Percentiles rank a stretch among this genome's conserved stretches.
Evolutionary conservation across 2,329 filamentous ascomycete species (phyloP).

Genomic region (Beauveria bassiana): DNA sequence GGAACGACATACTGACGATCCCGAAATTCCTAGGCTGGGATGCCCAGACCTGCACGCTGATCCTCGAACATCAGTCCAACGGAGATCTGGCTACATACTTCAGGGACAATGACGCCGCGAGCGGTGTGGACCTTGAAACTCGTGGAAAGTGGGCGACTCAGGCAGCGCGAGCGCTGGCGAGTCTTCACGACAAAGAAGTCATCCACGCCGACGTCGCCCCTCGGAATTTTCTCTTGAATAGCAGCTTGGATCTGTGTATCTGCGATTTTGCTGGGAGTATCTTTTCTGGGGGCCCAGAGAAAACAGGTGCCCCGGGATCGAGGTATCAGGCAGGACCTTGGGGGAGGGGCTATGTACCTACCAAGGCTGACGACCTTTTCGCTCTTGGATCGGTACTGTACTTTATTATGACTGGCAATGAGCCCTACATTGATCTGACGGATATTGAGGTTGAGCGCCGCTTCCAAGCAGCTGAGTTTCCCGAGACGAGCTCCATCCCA

Average conservation of each 20-base stretch:
- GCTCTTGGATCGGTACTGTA: slow-evolving; percentile 28
- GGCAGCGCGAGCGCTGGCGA: slow-evolving; percentile 24
- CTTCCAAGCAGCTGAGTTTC: not conserved
- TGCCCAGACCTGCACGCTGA: slow-evolving; percentile 17
- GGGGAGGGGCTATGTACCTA: slow-evolving; percentile 18
- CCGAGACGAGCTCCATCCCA: not conserved
- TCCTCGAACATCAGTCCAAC: slow-evolving; percentile 20
- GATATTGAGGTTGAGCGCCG: slow-evolving; percentile 21
- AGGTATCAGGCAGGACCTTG: slow-evolving; percentile 19
- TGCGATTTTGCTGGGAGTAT: slow-evolving; percentile 29
- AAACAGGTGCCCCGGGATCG: slow-evolving; percentile 15
- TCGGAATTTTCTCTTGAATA: slow-evolving; percentile 30
- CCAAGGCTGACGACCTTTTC: slow-evolving; percentile 23
- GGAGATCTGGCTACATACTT: slow-evolving; percentile 20
- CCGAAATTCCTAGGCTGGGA: slow-evolving; percentile 18
- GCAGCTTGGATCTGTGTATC: slow-evolving; percentile 26
- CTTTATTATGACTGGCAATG: slow-evolving; percentile 24
- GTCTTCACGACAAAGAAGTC: slow-evolving; percentile 28
- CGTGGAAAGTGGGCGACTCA: slow-evolving; percentile 24
- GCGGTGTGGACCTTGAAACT: slow-evolving; percentile 8
- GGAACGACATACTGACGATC: slow-evolving; percentile 12
- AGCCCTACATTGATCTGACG: slow-evolving; percentile 22
- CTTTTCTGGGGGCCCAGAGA: slow-evolving; percentile 18
- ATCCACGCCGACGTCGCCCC: slow-evolving; percentile 33
- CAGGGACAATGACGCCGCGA: not conserved